Evolutionary conservation across 176 grass and related monocot species (phyloP).

Genomic region (Oryza brachyantha): DNA sequence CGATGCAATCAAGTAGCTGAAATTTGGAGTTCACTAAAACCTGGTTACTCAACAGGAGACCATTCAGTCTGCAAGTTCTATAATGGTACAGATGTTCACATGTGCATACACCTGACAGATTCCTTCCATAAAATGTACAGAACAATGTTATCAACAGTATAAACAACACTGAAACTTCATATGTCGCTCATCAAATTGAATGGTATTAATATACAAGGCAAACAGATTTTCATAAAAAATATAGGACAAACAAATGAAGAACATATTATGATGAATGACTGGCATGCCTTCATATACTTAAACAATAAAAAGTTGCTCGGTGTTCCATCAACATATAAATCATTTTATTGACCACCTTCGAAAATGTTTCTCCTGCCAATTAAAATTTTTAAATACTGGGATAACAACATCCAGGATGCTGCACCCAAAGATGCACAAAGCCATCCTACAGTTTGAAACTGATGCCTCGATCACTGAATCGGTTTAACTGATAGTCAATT

Average conservation of each 20-base stretch:
- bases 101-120: not conserved
- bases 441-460: not conserved
- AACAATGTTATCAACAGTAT: not conserved
- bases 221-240: not conserved
- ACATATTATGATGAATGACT: not conserved
- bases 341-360: not conserved
- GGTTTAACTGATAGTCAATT: not conserved
- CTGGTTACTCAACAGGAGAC: constrained; percentile 10
- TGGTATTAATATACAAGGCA: not conserved
- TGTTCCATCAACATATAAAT: not conserved
- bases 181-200: not conserved
- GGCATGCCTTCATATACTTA: not conserved
- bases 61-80: not conserved
- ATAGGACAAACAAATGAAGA: not conserved
- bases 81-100: not conserved
- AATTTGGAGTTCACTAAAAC: constrained; percentile 20
- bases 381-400: not conserved
- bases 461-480: not conserved
- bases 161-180: not conserved
- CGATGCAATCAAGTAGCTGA: constrained; percentile 84
- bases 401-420: not conserved
- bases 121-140: not conserved
- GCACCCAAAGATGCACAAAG: not conserved
- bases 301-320: not conserved
- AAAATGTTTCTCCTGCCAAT: not conserved